These are phyloP conservation scores for Aspergillus spinulosporus DNA, from an alignment of 2,329 filamentous ascomycete species.

Conservation along the genomic window DNA sequence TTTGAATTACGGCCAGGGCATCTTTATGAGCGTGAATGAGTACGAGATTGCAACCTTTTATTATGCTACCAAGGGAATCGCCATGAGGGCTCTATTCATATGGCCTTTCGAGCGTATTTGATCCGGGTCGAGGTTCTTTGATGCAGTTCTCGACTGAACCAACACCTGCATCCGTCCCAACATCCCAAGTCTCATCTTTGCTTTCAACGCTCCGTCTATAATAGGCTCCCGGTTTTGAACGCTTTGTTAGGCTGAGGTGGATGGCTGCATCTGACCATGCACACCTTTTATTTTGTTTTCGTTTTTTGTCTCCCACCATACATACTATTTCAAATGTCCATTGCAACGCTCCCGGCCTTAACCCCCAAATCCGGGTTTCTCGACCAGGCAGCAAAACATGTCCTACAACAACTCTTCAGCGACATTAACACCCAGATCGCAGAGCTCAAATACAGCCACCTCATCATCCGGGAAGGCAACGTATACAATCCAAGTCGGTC, in stretches of 20 bases:
- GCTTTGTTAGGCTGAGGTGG: not conserved
- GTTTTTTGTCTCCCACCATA: not conserved
- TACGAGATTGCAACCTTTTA: not conserved
- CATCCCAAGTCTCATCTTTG: not conserved
- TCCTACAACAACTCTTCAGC: not conserved
- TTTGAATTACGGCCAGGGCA: too few species aligned
- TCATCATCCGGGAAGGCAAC: slow-evolving; percentile 20
- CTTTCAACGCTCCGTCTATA: not conserved
- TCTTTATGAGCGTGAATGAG: not conserved
- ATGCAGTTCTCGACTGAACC: not conserved
- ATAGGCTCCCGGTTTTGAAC: not conserved
- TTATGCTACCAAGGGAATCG: not conserved
- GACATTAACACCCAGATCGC: not conserved
- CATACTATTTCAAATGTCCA: not conserved
- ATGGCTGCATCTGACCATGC: not conserved
- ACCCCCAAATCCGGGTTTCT: too few species aligned
- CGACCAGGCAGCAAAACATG: not conserved
- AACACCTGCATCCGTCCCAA: not conserved
- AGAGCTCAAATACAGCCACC: not conserved
- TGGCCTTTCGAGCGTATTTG: not conserved
- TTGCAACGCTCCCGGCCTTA: not conserved
- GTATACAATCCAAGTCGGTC: slow-evolving; percentile 38
- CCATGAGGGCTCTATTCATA: too few species aligned
- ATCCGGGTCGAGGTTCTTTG: not conserved
- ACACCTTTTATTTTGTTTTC: not conserved